Percentiles rank a stretch among this genome's conserved stretches.
phyloP scores from a whole-genome alignment of 2,329 filamentous ascomycete genomes.

The Epichloe amarillans region DNA sequence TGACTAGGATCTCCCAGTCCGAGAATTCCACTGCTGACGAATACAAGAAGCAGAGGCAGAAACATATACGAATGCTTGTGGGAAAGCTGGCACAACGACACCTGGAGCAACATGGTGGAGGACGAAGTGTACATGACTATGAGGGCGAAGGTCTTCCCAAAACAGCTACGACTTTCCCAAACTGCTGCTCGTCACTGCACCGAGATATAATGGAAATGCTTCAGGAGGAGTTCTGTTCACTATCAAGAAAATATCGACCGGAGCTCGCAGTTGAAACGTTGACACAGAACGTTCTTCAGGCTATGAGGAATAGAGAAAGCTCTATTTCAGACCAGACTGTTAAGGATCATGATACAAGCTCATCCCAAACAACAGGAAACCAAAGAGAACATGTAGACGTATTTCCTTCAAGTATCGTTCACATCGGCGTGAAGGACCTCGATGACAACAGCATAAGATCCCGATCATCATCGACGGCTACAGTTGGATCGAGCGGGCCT shows the following conservation, averaged over 20 bases:
- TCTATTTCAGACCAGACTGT: neutral
- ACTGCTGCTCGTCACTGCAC: slow-evolving; percentile 36
- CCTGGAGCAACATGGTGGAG: slow-evolving; percentile 1
- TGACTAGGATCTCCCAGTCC: slow-evolving; percentile 10
- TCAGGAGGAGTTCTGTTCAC: slow-evolving; percentile 34
- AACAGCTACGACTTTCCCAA: slow-evolving; percentile 28
- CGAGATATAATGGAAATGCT: slow-evolving; percentile 35
- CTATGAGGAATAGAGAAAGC: slow-evolving; percentile 10
- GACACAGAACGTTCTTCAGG: slow-evolving; percentile 30
- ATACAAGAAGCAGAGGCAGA: neutral
- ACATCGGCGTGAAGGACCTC: neutral
- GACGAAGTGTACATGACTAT: slow-evolving; percentile 19
- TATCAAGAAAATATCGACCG: slow-evolving; percentile 27
- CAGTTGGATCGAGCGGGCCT: neutral
- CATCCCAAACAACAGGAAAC: slow-evolving; percentile 7
- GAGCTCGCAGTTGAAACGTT: slow-evolving; percentile 31
- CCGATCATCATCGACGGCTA: neutral
- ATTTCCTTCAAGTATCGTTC: neutral
- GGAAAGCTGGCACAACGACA: neutral
- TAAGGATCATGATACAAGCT: neutral
- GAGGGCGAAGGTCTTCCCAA: slow-evolving; percentile 10
- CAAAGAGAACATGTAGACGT: slow-evolving; percentile 8
- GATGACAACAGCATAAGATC: neutral
- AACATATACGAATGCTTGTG: slow-evolving; percentile 13
- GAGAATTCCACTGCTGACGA: neutral